A percentile compares a stretch with the other conserved stretches of the same genome.
Conservation (phyloP, 345 rosid genomes). For the Arabidopsis thaliana region DNA sequence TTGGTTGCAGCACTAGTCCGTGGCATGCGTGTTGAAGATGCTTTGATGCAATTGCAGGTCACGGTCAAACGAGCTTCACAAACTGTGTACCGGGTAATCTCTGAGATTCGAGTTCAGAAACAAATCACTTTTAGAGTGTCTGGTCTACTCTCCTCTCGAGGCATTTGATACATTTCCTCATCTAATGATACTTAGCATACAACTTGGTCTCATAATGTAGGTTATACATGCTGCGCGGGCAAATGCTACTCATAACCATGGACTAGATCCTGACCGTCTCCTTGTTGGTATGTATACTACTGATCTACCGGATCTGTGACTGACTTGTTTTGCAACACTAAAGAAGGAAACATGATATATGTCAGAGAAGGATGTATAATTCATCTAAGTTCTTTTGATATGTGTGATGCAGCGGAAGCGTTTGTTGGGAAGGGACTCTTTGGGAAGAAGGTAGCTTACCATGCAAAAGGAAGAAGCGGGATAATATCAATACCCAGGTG, state of each 20-base stretch:
- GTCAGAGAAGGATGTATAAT: not conserved
- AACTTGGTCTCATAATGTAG: slow-evolving; percentile 40
- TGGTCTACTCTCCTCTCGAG: not conserved
- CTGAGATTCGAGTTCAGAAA: not conserved
- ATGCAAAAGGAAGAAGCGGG: slow-evolving; percentile 70
- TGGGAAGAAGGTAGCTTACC: slow-evolving; percentile 68
- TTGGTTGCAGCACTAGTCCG: slow-evolving; percentile 92
- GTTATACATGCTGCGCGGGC: slow-evolving; percentile 95
- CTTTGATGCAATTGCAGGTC: slow-evolving; percentile 89
- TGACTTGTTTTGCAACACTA: slow-evolving; percentile 4
- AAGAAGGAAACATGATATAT: not conserved
- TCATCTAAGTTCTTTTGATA: slow-evolving; percentile 17
- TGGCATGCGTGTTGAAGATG: slow-evolving; percentile 98
- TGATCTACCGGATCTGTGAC: not conserved
- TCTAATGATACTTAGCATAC: slow-evolving; percentile 3
- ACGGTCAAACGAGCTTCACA: slow-evolving; percentile 81
- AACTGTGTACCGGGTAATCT: slow-evolving; percentile 80
- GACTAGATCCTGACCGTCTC: slow-evolving; percentile 79
- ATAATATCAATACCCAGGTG: slow-evolving; percentile 66
- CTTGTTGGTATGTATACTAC: slow-evolving; percentile 69
- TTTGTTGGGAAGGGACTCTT: slow-evolving; percentile 85
- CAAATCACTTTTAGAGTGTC: not conserved
- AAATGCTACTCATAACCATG: slow-evolving; percentile 93
- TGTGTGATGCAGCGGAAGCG: slow-evolving; percentile 76
- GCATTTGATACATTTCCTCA: not conserved